These are phyloP conservation scores for Byssoonygena ceratinophila DNA, from an alignment of 2,329 filamentous ascomycete species.

Conservation along the genomic window DNA sequence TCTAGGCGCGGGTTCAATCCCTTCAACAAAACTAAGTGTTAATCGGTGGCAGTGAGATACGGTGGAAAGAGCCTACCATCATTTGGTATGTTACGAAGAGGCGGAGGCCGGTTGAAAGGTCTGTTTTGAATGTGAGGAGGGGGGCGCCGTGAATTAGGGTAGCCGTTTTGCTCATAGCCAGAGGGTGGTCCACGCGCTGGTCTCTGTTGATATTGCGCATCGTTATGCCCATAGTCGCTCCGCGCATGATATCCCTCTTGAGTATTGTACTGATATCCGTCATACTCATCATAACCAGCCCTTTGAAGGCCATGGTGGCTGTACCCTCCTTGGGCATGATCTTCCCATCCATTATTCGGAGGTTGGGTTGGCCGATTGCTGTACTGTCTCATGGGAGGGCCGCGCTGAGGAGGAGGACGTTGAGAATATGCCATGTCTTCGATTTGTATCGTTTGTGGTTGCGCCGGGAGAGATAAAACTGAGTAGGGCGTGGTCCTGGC, in stretches of 20 bases:
- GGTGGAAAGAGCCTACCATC: slow-evolving; percentile 24
- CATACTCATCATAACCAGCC: slow-evolving; percentile 23
- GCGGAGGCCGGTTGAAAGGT: slow-evolving; percentile 21
- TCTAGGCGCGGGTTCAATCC: slow-evolving; percentile 1
- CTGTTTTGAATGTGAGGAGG: slow-evolving; percentile 9
- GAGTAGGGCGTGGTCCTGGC: neutral
- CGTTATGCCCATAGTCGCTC: slow-evolving; percentile 12
- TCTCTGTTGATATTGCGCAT: slow-evolving; percentile 7
- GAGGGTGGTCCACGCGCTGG: slow-evolving; percentile 14
- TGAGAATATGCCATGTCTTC: slow-evolving; percentile 33
- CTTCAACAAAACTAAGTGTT: neutral
- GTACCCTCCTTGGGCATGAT: slow-evolving; percentile 21
- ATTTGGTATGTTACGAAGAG: slow-evolving; percentile 24
- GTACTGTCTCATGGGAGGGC: slow-evolving; percentile 17
- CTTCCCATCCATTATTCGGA: slow-evolving; percentile 20
- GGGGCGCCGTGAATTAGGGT: slow-evolving; percentile 9
- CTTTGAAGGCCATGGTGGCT: slow-evolving; percentile 21
- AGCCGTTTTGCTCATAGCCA: slow-evolving; percentile 18
- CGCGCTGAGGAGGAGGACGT: slow-evolving; percentile 27
- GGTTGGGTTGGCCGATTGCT: slow-evolving; percentile 3
- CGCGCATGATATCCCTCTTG: slow-evolving; percentile 24
- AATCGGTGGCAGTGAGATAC: neutral
- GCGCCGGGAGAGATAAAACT: neutral
- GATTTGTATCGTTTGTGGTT: neutral
- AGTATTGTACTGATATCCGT: slow-evolving; percentile 21